Evolutionary conservation across 2,329 filamentous ascomycete genomes (phyloP), one percentile per base, ranked within the genome.

Genomic region (Chalara sp.): DNA sequence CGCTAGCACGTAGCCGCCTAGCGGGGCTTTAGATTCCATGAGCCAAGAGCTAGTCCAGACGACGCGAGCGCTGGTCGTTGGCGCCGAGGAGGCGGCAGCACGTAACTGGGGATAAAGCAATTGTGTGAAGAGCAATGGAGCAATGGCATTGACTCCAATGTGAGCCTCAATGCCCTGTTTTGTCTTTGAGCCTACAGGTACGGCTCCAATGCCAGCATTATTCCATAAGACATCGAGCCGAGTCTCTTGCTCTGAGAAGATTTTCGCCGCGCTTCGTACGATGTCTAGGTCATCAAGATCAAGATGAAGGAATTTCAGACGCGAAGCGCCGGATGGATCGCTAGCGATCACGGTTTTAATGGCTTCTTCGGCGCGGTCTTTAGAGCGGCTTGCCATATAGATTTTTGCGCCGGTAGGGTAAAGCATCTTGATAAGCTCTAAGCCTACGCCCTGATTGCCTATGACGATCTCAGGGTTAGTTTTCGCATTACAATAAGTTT

Each of bases 361-460:
- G 4, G 70, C 68, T 4, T 46, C 52, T 13, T 54, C 50, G 5
- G 67, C 67, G 52, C 71, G 72, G 6, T 60, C 53, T 49, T 67
- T 61, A 3, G 66, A 66, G 31, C 72, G 67, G 6, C 65, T 68
- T n/a, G 67, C 64, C 10, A 73, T 60, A 55, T 70, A 74, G 30
- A 74, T 68, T 31, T 53, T 60, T 12, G 60, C 62, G 29, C 59
- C 59, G 35, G 63, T 55, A 45, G 53, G 55, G 11, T 64, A 54
- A 8, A 56, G 48, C 12, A 32, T 43, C 12, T 55, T 55, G 30
- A 55, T 46, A 4, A 46, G 40, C 31, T 56, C 46, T 21, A 47
- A 57, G 13, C 63, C 58, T 21, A 21, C 21, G 21, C 21, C 21
- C 21, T 21, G 21, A 21, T 21, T 21, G 21, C 21, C 21, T 21